Evolutionary conservation across 192 early-diverging fungal species (phyloP).

Genomic region (Mortierella alpina): DNA sequence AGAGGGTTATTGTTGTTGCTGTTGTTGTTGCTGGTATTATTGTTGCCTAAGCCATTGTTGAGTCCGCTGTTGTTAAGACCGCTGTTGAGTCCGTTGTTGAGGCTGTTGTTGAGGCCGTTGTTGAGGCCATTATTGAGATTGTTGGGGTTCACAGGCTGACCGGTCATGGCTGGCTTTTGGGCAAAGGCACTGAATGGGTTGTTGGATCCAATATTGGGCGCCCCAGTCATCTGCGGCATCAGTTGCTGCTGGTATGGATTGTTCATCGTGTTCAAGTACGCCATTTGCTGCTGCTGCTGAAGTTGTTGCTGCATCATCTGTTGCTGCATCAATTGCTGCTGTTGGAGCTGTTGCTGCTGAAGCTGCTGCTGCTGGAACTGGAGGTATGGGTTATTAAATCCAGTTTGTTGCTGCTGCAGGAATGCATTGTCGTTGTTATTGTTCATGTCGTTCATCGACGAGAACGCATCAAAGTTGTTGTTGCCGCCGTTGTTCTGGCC

Average conservation of each 20-base stretch:
- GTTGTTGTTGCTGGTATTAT: slow-evolving; percentile 24
- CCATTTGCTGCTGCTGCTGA: slow-evolving; percentile 55
- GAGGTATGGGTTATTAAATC: slow-evolving; percentile 42
- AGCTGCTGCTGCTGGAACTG: slow-evolving; percentile 54
- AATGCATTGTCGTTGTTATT: slow-evolving; percentile 12
- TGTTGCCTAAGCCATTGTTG: slow-evolving; percentile 13
- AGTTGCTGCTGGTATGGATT: slow-evolving; percentile 52
- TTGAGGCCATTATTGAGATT: slow-evolving; percentile 8
- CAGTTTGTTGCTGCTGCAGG: slow-evolving; percentile 39
- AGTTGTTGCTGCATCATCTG: slow-evolving; percentile 51
- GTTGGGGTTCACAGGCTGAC: slow-evolving; percentile 22
- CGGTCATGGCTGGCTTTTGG: slow-evolving; percentile 28
- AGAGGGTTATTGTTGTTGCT: slow-evolving; percentile 35
- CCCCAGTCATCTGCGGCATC: slow-evolving; percentile 43
- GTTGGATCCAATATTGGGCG: slow-evolving; percentile 55
- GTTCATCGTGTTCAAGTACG: slow-evolving; percentile 38
- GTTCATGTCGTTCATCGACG: slow-evolving; percentile 17
- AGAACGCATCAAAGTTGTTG: slow-evolving; percentile 47
- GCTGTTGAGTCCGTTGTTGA: slow-evolving; percentile 1
- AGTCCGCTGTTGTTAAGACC: slow-evolving; percentile 1
- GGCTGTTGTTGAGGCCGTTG: slow-evolving; percentile 1
- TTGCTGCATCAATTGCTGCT: slow-evolving; percentile 44
- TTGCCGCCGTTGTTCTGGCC: slow-evolving; percentile 44
- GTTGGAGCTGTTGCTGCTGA: slow-evolving; percentile 45
- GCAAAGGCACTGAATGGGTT: slow-evolving; percentile 56